Evolutionary conservation across 352 stramenopile species (phyloP), one percentile per base, ranked within the genome.

Genomic region (Globisporangium lucens): DNA sequence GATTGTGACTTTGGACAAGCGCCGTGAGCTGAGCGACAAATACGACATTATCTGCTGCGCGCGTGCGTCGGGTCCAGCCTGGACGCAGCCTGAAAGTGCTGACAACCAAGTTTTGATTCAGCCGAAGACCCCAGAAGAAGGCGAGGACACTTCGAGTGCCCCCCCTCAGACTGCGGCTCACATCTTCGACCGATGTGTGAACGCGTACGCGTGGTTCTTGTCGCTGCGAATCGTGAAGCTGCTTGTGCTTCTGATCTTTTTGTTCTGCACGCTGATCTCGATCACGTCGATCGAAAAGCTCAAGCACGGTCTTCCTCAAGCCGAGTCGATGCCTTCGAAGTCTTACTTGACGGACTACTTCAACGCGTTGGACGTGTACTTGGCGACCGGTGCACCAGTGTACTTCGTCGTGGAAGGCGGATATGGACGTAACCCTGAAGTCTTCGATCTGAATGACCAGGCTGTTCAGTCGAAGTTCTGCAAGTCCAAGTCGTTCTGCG

Each of bases 331-430:
- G 82, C 80, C 82, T 5, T 87, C 78, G 1, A 69, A 82, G 13
- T 90, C 82, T 49, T 90, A 90, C 66, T 75, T 90, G 78, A 82
- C 85, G n/a, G 65, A 79, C 9, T 90, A 89, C 60, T 90, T 90
- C 33, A 74, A 89, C 56, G 77, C 79, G 10, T 61, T 89, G 27
- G 79, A 90, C 36, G 66, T 67, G 29, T 85, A 87, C 27, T 61
- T 89, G 22, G 78, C 78, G 35, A 90, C 82, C 20, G 82, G 82
- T 61, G 65, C 76, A 10, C 82, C 82, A 2, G 76, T 90, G 52
- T 90, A 86, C 71, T 90, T 86, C 47, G 81, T 90, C 43, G 76
- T 90, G 49, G 79, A 90, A 59, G 72, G 71, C 33, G 82, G 80
- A 9, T 83, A 87, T 49, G 77, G 71, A 15, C 66, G 73, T 24